Percentiles rank a stretch among this genome's conserved stretches.
These are phyloP conservation scores for Dichomitus squalens DNA, from an alignment of 1,284 basidiomycete genomes.

Conservation along the genomic window DNA sequence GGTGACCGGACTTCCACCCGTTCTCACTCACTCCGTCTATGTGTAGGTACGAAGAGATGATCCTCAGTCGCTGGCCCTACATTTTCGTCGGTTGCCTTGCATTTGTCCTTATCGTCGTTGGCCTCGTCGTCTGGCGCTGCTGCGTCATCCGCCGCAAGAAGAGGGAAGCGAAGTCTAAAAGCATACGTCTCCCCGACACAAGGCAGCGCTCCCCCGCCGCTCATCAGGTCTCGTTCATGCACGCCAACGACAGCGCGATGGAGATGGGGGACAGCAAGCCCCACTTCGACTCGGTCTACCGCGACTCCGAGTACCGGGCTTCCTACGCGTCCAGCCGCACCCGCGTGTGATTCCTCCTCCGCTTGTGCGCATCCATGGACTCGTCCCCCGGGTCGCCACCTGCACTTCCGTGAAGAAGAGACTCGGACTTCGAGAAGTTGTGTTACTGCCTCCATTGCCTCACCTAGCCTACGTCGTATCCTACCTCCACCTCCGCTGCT, in stretches of 20 bases:
- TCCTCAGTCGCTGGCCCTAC: slow-evolving; percentile 76
- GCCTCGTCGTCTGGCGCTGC: slow-evolving; percentile 47
- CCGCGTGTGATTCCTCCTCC: slow-evolving; percentile 2
- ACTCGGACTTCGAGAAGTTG: slow-evolving; percentile 28
- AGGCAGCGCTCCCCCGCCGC: slow-evolving; percentile 13
- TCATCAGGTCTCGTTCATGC: slow-evolving; percentile 17
- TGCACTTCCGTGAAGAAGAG: slow-evolving; percentile 26
- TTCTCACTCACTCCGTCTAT: neutral
- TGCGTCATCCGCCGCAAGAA: slow-evolving; percentile 50
- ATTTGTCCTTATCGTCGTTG: slow-evolving; percentile 45
- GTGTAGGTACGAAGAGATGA: slow-evolving; percentile 51
- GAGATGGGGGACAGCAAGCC: slow-evolving; percentile 15
- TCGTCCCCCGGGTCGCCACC: neutral
- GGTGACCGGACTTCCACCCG: too few species aligned
- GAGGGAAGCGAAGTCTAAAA: slow-evolving; percentile 16
- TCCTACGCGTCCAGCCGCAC: slow-evolving; percentile 19
- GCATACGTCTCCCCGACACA: slow-evolving; percentile 10
- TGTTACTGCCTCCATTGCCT: slow-evolving; percentile 12
- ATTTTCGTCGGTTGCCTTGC: slow-evolving; percentile 67
- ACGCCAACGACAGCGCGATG: slow-evolving; percentile 15
- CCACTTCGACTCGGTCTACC: neutral
- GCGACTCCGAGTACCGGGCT: slow-evolving; percentile 6
- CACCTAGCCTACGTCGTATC: slow-evolving; percentile 1
- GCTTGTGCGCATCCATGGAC: neutral
- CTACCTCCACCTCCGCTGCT: slow-evolving; percentile 13